Evolutionary conservation across 768 basidiomycete species (phyloP).

Genomic region (Mycena kentingensis): DNA sequence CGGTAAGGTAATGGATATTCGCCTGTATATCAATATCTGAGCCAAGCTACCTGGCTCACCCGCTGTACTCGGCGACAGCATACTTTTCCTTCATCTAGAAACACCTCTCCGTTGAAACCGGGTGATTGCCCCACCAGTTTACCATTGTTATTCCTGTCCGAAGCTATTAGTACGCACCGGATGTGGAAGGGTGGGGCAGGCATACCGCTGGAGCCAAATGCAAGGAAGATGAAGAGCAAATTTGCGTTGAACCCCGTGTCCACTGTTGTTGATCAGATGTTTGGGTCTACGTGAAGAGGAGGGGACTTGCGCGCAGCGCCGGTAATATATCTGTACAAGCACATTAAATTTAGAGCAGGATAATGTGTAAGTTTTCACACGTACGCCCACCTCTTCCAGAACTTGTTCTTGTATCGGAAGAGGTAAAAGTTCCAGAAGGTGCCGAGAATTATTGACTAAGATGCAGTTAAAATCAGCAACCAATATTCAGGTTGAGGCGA

Average conservation of each 20-base stretch:
- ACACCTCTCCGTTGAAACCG: background rate
- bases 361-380: no score
- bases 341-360: no score
- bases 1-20: no score
- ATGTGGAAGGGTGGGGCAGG: no score
- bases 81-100: no score
- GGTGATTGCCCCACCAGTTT: background rate
- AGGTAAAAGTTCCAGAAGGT: conserved; percentile 4
- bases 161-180: background rate
- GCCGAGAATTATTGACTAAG: background rate
- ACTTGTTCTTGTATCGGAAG: conserved; percentile 6
- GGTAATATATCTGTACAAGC: no score
- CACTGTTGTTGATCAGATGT: background rate
- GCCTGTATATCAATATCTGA: no score
- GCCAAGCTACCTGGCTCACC: no score
- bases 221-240: background rate
- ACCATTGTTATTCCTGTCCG: background rate
- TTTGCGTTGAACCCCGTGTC: conserved; percentile 5
- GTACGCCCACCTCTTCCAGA: conserved; percentile 9
- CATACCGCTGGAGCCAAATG: no score
- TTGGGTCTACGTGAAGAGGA: background rate
- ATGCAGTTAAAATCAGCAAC: background rate
- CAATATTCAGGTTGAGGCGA: background rate
- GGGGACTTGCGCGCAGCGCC: background rate
- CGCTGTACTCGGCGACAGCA: no score